Base-by-base conservation (phyloP, 1,284 basidiomycete genomes). In the Cryptococcus floricola region DNA sequence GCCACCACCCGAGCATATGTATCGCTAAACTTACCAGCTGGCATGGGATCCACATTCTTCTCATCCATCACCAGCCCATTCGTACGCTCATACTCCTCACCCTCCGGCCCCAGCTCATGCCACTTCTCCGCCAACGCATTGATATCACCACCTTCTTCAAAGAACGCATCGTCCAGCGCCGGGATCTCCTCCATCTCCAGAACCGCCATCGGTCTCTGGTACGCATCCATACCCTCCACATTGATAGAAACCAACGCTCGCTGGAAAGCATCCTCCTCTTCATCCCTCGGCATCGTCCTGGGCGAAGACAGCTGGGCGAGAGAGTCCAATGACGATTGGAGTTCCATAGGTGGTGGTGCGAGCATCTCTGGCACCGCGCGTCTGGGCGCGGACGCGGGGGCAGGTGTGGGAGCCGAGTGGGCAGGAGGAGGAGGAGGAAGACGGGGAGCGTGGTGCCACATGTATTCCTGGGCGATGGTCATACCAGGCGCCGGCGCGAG, bases 141-240 rank as follows among this genome's bases (percentile, higher is more conserved):
- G n/a, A 52, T 47, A 47, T 51, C 38, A 51, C 48, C 14, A 46
- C 45, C 14, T 47, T 28, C 5, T 44, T 18, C 18, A 49, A 50
- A 18, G 12, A 8, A 12, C 12, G 14, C 38, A 10, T 39, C 46
- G 18, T 27, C 38, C 12, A 50, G 48, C n/a, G 50, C 49, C 10
- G 54, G n/a, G 27, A 59, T 55, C 14, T 59, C 57, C 7, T 59
- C 57, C 1, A 55, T 38, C 5, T 50, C 53, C n/a, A 59, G 47
- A 4, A 59, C 51, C 4, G 52, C 42, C 42, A 58, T 58, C 2
- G 53, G 53, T 34, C 50, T 13, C 9, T 48, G 44, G 14, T 48
- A 38, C 13, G 42, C 12, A 28, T 55, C 53, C 39, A 54, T 48
- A 19, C 25, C 9, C 31, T 14, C 48, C 48, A 12, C 18, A 34